Evolutionary conservation across 2,329 filamentous ascomycete species (phyloP), one percentile per base, ranked within the genome.

Genomic region (Boeremia exigua): DNA sequence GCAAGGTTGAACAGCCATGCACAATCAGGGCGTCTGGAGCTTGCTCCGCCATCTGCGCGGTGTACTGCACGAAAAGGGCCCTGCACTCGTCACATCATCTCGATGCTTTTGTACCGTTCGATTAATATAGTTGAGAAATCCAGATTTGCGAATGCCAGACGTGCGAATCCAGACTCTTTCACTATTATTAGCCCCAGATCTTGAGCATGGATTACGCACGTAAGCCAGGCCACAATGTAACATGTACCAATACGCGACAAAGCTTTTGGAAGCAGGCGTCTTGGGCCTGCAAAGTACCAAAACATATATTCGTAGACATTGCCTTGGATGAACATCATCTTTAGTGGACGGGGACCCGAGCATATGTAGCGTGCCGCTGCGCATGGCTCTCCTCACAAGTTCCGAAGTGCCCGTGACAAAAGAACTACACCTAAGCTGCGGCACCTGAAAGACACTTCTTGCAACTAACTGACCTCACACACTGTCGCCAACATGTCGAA

Each of bases 401-500:
- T 54, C 55, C 55, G 55, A 38, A 46, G 37, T 15, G 14, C 30
- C 25, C 36, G 53, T 36, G 8, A 50, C 25, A 47, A 42, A 55
- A 28, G 32, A n/a, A 33, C 37, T 12, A 23, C 19, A 23, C 19
- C 15, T 28, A 23, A 28, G 14, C 30, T 36, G 27, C 42, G 40
- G 39, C 53, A 28, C 6, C 19, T 46, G 4, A 33, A 34, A 37
- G 36, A 42, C 27, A 42, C 37, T 8, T 30, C 32, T n/a, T 36
- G 23, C 37, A 11, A 59, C 49, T 44, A 32, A 58, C 49, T 54
- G 46, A 55, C 4, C 17, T 7, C 14, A 10, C 29, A 8, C 27
- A 33, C 10, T 14, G 28, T 17, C 46, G 6, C 32, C 45, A 70
- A 38, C 34, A 75, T 74, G 72, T 48, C 68, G 10, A 66, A 66